These are phyloP conservation scores for Alternaria triticina DNA, from an alignment of 2,329 filamentous ascomycete species.

Conservation along the genomic window DNA sequence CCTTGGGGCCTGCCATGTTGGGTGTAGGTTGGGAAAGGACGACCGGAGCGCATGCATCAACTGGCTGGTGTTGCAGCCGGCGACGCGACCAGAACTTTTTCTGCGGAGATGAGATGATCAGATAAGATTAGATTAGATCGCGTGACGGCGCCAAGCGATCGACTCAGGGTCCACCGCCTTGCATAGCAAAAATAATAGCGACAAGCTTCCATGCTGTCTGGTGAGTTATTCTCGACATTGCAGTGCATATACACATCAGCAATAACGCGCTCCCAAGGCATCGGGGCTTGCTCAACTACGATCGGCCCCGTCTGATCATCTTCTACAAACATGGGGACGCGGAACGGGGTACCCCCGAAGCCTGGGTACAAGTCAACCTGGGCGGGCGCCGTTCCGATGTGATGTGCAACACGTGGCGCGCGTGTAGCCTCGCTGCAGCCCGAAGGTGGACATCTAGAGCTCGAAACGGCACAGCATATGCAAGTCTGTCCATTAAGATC, in stretches of 20 bases:
- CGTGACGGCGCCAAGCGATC: conserved; percentile 28
- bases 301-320: neutral
- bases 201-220: neutral
- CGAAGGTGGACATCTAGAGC: conserved; percentile 6
- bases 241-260: neutral
- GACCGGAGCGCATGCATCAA: conserved; percentile 3
- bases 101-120: conserved; percentile 28
- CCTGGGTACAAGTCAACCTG: neutral
- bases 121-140: conserved; percentile 30
- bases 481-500: conserved; percentile 19
- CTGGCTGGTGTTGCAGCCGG: conserved; percentile 13
- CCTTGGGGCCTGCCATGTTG: conserved; percentile 57
- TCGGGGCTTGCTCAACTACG: neutral
- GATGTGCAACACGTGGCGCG: conserved; percentile 13
- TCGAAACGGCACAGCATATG: conserved; percentile 16
- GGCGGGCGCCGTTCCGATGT: conserved; percentile 3
- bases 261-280: neutral
- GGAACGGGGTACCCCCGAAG: neutral
- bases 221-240: neutral
- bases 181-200: neutral
- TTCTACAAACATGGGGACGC: neutral
- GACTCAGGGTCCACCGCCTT: conserved; percentile 19
- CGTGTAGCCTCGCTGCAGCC: conserved; percentile 4
- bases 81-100: conserved; percentile 17
- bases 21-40: neutral